Base-by-base conservation (phyloP, 306 rosid species). In the Calophaca sinica region DNA sequence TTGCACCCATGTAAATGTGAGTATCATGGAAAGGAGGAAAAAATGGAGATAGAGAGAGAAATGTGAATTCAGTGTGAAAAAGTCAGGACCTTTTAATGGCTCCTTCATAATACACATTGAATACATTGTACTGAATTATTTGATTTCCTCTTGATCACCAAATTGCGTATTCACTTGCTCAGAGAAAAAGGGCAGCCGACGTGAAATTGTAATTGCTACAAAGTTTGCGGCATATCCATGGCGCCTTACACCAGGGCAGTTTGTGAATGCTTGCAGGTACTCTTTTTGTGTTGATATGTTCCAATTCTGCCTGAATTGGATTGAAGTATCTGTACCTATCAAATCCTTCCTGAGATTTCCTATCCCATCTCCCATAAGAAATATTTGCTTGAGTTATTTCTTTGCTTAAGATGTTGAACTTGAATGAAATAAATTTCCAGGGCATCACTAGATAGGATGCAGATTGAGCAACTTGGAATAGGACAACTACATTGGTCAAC, bases 401-500 rank as follows among this genome's bases (percentile, higher is more conserved):
- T 33, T 76, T 55, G 61, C 38, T 11, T 68, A 26, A 59, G 39
- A 53, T 39, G 67, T 61, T 73, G 28, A 84, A 72, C 41, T 48
- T 62, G 9, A 67, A 77, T 20, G 29, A 59, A 72, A 67, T 45
- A 13, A 54, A 41, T 73, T 66, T 79, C 61, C 77, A 94, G 99
- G 93, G 96, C 93, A 31, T 94, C 99, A 50, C 80, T 89, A 64
- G 91, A 89, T 71, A 90, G 96, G 35, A 84, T 92, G 90, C 90
- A 89, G 88, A 85, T 94, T 59, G 93, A 92, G 29, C 88, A 90
- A 87, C 86, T 89, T 62, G 99, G 97, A 81, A 90, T 92, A 74
- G 99, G 93, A 28, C 99, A 94, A 75, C 79, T 94, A 26, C 99
- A 94, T 66, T 92, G 99, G 99, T 92, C 97, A 14, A 94, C 97